Base-by-base conservation (phyloP, 31 red algal species). In the Asparagopsis taxiformis region DNA sequence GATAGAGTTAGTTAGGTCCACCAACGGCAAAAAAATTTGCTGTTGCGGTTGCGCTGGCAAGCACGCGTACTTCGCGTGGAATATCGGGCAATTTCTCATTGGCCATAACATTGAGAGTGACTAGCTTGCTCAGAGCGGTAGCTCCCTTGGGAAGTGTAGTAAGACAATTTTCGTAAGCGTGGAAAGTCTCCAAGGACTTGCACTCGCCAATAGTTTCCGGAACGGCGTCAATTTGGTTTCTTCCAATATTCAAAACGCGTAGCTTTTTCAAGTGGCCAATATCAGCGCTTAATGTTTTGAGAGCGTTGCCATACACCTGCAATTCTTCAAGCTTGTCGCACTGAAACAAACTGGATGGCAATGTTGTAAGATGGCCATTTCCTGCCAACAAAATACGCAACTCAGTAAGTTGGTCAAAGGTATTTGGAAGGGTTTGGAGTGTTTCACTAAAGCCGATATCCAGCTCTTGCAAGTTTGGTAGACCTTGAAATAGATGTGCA, bases 141-240 rank as follows among this genome's bases (percentile, higher is more conserved):
- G 87, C 26, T 5, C 65, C 36, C 49, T 39, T 38, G 15, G 90
- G 90, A 11, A 93, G 48, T 20, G 32, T 34, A 22, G 82, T 24
- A 31, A 93, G 60, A 46, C 68, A 77, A 35, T 93, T 93, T 68
- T 93, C 90, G 52, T 93, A 93, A 21, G 55, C 75, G 51, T 79
- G 71, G 19, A 93, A 44, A 38, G 62, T 51, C 49, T 86, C 75
- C 32, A 93, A 44, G 0, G 63, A 9, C 11, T 23, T 58, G 37
- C 80, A 92, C 7, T 74, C 44, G 36, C 72, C 81, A 58, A 92
- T 70, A 20, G 62, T 59, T 0, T 71, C 67, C 30, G 89, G 89
- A 53, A 92, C 38, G 31, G n/a, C 50, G 26, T 29, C 51, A 31
- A 92, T 74, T 34, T 83, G 75, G 51, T 92, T 92, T 30, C 89